phyloP scores from a whole-genome alignment of 1,139 yeast species.

The Zygotorulaspora mrakii region DNA sequence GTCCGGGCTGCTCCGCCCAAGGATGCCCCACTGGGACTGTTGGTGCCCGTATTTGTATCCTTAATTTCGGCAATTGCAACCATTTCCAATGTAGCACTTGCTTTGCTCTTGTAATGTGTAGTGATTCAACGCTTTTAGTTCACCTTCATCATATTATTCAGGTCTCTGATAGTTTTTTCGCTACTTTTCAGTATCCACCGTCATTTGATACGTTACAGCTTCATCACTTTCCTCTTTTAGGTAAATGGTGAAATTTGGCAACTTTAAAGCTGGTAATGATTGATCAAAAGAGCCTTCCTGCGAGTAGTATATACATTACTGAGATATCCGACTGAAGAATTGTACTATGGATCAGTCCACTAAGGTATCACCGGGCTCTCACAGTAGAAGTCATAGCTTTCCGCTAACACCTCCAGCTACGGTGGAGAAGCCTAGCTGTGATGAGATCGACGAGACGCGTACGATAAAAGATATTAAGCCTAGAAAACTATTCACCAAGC shows the following conservation, averaged over 20 bases:
- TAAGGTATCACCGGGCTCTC: not conserved
- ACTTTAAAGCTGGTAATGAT: not conserved
- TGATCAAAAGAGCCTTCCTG: too few species aligned
- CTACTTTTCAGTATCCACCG: not conserved
- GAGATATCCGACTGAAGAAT: too few species aligned
- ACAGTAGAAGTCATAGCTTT: conserved; percentile 1
- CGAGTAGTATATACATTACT: too few species aligned
- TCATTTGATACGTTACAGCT: not conserved
- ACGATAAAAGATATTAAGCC: conserved; percentile 18
- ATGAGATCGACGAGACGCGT: not conserved
- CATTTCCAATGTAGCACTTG: conserved; percentile 42
- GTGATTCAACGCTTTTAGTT: not conserved
- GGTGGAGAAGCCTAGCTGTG: conserved; percentile 15
- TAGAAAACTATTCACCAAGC: conserved; percentile 23
- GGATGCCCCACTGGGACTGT: conserved; percentile 35
- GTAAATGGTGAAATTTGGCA: not conserved
- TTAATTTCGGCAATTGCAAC: conserved; percentile 83
- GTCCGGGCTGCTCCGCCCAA: conserved; percentile 57
- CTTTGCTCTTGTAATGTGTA: too few species aligned
- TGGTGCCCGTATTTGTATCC: conserved; percentile 37
- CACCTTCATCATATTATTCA: not conserved
- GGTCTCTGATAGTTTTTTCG: not conserved
- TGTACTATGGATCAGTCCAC: not conserved
- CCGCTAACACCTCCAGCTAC: conserved; percentile 27
- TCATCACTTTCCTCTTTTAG: not conserved